Base-by-base conservation (phyloP, 2,329 filamentous ascomycete species). In the Pseudocercospora ulei region DNA sequence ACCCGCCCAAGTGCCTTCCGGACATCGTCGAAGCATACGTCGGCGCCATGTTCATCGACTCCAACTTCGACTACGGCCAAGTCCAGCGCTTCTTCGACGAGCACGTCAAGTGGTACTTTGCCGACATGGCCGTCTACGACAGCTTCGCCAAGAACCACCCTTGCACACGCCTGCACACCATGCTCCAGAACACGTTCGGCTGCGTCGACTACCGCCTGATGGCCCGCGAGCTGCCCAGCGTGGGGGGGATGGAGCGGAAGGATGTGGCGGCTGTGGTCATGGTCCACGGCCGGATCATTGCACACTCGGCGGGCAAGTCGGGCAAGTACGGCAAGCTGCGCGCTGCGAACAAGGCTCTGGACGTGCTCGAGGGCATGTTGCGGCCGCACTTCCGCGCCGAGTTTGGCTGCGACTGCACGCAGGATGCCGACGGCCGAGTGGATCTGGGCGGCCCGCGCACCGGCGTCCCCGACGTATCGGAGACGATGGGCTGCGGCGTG, bases 11-110 rank as follows among this genome's bases (percentile, higher is more conserved):
- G 63, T 77, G 72, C 37, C 73, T 96, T 4, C 76, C 87, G 0
- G 90, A 98, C 59, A 75, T 94, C 23, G 69, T 96, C 3, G 90
- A 98, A 67, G 76, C 88, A 0, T 90, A 86, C 52, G 65, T 95
- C 2, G 90, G 86, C 1, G 88, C 88, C 12, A 70, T 95, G 13
- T 96, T 96, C 57, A 81, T 98, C 7, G 90, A 98, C 61, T 81
- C 83, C 0, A 68, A 71, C 29, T 96, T 88, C 62, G 66, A 90
- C 55, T 95, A 80, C 60, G 59, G 60, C 7, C 69, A 77, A 11
- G 80, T 96, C 1, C 75, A 81, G 46, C 57, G 58, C 0, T 96
- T 98, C 63, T 95, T 94, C 61, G 62, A 75, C n/a, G 58, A 54
- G 8, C 76, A 87, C 47, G 72, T 96, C 39, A 70, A 72, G 40